Evolutionary conservation across 2,329 filamentous ascomycete species (phyloP), one percentile per base, ranked within the genome.

Genomic region (Botrytis fabae): DNA sequence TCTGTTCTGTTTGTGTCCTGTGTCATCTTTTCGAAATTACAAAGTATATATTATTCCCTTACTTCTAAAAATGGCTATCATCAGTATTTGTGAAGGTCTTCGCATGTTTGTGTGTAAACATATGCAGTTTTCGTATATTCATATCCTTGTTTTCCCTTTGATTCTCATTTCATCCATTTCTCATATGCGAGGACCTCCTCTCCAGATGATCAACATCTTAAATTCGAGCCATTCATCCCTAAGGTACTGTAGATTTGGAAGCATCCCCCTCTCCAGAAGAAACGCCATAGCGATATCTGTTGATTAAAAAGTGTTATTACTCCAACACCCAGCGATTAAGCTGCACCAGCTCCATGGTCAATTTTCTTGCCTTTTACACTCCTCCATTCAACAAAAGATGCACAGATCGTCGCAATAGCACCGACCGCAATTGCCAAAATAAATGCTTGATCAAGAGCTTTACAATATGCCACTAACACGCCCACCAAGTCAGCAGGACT

Each of bases 401-500:
- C 79, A 74, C 73, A 75, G 25, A 76, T 59, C 10, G 75, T 75
- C 44, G 77, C 77, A 70, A 80, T 76, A 6, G 75, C 76, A 10
- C 79, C 78, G n/a, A 78, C 74, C 32, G 75, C 79, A 77, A 81
- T 80, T 25, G 77, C 68, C 66, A 80, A 75, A 60, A 80, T 60
- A 74, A 77, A 80, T 16, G 77, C 73, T 42, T 79, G 63, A 48
- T 78, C 73, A 32, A 80, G 64, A 28, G 75, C 75, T 20, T 57
- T 65, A 75, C 78, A 79, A 74, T 87, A 87, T 2, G 84, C 84
- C 8, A 75, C 60, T 5, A 86, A 73, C 1, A 86, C 84, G 4
- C 79, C 80, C 0, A 78, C 74, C 0, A 87, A 75, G 62, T 83
- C 77, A 1, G 74, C 74, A 4, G 77, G 48, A 4, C 62, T 59